Conservation (phyloP, 257 asterid genomes). For the Coffea canephora region DNA sequence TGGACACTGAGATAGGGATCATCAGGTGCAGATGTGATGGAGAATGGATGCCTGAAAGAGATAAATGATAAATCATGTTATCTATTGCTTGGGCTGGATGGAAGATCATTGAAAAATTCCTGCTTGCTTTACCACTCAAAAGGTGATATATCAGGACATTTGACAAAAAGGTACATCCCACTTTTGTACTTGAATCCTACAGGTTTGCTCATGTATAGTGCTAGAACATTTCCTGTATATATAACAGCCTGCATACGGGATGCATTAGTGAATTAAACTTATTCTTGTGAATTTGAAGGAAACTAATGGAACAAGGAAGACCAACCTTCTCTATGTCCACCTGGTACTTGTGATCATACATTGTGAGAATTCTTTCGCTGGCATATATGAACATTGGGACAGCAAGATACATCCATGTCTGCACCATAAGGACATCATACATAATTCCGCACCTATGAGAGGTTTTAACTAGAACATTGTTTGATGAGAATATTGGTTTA, state of each 20-base stretch:
- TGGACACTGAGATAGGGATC: conserved; percentile 78
- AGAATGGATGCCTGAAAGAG: conserved; percentile 82
- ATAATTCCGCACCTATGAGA: background rate
- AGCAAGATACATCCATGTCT: conserved; percentile 92
- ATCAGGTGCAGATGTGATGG: conserved; percentile 95
- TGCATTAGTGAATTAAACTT: background rate
- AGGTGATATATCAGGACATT: conserved; percentile 71
- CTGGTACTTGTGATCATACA: conserved; percentile 49
- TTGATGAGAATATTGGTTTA: background rate
- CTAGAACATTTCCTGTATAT: conserved; percentile 83
- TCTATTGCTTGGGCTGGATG: background rate
- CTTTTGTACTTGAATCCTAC: conserved; percentile 83
- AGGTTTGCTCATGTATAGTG: conserved; percentile 84
- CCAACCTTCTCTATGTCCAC: conserved; percentile 67
- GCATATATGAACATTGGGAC: conserved; percentile 59
- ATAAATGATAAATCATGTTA: background rate
- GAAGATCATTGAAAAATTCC: background rate
- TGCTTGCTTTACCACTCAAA: conserved; percentile 63
- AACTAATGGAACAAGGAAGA: background rate
- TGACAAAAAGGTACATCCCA: conserved; percentile 92
- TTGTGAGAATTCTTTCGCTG: conserved; percentile 61
- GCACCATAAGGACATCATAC: conserved; percentile 5
- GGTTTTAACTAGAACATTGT: background rate
- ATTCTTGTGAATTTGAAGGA: background rate
- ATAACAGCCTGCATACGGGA: conserved; percentile 62